Evolutionary conservation across 2,329 filamentous ascomycete genomes (phyloP).

Genomic region (Celoporthe dispersa): DNA sequence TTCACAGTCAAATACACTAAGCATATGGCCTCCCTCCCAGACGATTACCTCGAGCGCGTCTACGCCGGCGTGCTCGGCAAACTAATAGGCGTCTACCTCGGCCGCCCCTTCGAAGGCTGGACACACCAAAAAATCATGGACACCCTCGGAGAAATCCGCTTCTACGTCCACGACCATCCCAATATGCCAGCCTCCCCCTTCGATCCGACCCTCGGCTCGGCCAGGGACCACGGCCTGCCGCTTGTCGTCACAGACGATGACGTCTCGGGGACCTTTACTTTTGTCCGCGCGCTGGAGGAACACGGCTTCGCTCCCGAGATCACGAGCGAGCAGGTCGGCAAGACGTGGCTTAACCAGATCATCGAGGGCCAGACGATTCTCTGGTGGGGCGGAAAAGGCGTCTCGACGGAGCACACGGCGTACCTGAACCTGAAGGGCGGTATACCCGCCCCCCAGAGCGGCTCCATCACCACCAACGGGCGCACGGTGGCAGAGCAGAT

Average conservation of each 20-base stretch:
- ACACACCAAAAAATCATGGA: constrained; percentile 40
- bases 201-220: neutral
- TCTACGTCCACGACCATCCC: constrained; percentile 39
- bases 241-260: constrained; percentile 42
- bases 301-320: constrained; percentile 32
- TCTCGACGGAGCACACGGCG: constrained; percentile 45
- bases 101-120: constrained; percentile 44
- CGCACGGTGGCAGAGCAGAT: constrained; percentile 43
- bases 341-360: constrained; percentile 41
- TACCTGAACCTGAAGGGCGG: constrained; percentile 44
- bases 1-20: too few species aligned
- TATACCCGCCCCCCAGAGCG: constrained; percentile 40
- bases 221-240: constrained; percentile 32
- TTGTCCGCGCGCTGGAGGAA: constrained; percentile 42
- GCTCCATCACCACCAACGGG: constrained; percentile 37
- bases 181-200: constrained; percentile 17
- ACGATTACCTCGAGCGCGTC: constrained; percentile 40
- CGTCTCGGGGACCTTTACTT: constrained; percentile 42
- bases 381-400: constrained; percentile 45
- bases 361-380: constrained; percentile 40
- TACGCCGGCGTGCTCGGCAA: constrained; percentile 47
- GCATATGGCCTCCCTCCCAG: constrained; percentile 16
- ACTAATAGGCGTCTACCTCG: constrained; percentile 44
- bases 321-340: constrained; percentile 34
- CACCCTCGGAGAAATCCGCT: constrained; percentile 38